Base-by-base conservation (phyloP, 106 monocot species). In the Allium fistulosum region DNA sequence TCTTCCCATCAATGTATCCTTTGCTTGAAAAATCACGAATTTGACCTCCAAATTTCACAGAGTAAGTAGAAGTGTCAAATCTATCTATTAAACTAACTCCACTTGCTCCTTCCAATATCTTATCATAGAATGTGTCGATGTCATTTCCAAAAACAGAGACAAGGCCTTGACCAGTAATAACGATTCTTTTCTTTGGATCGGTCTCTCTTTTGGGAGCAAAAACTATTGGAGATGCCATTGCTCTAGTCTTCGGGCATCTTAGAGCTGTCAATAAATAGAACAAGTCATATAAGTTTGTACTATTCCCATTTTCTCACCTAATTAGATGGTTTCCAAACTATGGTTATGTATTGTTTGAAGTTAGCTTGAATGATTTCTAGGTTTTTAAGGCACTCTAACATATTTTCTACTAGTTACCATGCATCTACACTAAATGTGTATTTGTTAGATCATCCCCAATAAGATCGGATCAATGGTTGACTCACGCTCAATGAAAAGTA, bases 121-220 rank as follows among this genome's bases (percentile, higher is more conserved):
- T 75, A 22, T 88, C 76, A 61, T 93, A 93, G 75, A 75, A 93
- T 14, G 65, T 53, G 11, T 85, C 92, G 5, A 81, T 75, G 26
- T 93, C 85, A 67, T 79, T 93, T 10, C 92, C 92, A 49, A 93
- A 93, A 7, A 93, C 88, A 6, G 92, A 93, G 6, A 93, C 88
- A 15, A 88, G 70, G 7, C 92, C 92, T 87, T 79, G 85, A 46
- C 88, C 92, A 8, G 92, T 88, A 26, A 88, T 81, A 52, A 93
- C 92, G 7, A 88, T 77, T 48, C 92, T 49, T 76, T 88, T 93
- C 92, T 83, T 88, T 37, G 92, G 85, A 69, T 93, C 88, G 52
- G 76, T 85, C 81, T 93, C 92, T 49, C 88, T 70, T 60, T 50
- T 69, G 13, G n/a, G 70, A 48, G 68, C 66, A 2, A 53, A 26